Evolutionary conservation across 306 rosid genomes (phyloP).

Genomic region (Canavalia gladiata): DNA sequence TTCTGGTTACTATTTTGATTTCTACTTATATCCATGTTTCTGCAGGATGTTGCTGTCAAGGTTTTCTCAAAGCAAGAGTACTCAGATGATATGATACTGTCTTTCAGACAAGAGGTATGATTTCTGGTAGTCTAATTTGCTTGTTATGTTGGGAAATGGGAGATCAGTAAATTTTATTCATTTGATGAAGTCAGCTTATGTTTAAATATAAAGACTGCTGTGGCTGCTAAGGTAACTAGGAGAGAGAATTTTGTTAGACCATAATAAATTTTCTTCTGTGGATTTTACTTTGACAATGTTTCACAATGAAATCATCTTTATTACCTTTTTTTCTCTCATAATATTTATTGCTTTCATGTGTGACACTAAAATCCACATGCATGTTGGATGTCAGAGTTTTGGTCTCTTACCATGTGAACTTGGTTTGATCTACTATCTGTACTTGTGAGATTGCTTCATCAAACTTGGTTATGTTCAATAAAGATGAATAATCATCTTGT

Average conservation of each 20-base stretch:
- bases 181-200: constrained; percentile 29
- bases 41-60: constrained; percentile 95
- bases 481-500: constrained; percentile 12
- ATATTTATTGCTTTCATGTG: constrained; percentile 10
- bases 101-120: constrained; percentile 94
- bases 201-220: background rate
- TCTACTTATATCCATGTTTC: constrained; percentile 43
- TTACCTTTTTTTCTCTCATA: background rate
- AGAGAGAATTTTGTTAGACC: constrained; percentile 3
- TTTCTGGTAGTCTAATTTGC: constrained; percentile 48
- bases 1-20: constrained; percentile 33
- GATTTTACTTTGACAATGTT: constrained; percentile 24
- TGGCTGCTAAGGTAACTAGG: constrained; percentile 29
- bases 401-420: constrained; percentile 27
- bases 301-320: background rate
- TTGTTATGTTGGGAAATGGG: constrained; percentile 20
- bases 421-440: background rate
- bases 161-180: background rate
- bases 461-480: constrained; percentile 21
- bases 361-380: background rate
- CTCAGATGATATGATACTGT: constrained; percentile 76
- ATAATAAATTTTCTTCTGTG: background rate
- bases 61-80: constrained; percentile 94
- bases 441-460: constrained; percentile 11
- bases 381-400: constrained; percentile 1